Conservation (phyloP, 208 protist genomes). For the Crithidia brevicula region DNA sequence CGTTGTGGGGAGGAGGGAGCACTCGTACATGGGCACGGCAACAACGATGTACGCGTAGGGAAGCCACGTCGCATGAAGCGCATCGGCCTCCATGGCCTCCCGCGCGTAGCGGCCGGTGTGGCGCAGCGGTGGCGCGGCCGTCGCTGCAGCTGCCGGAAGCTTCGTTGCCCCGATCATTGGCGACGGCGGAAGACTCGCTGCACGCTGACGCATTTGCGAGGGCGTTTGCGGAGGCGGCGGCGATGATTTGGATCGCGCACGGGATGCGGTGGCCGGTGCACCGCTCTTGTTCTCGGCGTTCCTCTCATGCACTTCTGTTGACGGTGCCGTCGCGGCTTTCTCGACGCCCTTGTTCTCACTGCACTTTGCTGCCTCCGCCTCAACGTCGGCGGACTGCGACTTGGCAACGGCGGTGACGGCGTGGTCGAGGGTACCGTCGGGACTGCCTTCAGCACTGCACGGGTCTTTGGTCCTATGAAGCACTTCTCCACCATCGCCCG, state of each 20-base stretch:
- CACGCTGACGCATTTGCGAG: neutral
- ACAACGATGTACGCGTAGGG: slow-evolving; percentile 65
- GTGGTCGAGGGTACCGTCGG: neutral
- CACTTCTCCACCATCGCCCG: neutral
- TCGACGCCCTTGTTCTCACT: neutral
- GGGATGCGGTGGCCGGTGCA: no score
- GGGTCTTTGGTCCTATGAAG: neutral
- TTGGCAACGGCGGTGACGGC: neutral
- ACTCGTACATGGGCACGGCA: slow-evolving; percentile 69
- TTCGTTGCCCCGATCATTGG: neutral
- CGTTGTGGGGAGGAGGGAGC: slow-evolving; percentile 47
- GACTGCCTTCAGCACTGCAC: no score
- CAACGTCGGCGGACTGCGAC: neutral
- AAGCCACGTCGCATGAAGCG: slow-evolving; percentile 44
- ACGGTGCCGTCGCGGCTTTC: neutral
- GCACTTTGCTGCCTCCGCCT: neutral
- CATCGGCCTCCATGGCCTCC: slow-evolving; percentile 29
- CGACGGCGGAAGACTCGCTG: slow-evolving; percentile 1
- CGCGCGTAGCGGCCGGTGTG: slow-evolving; percentile 27
- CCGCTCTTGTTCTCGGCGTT: no score
- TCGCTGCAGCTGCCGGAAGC: neutral
- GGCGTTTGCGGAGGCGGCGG: neutral
- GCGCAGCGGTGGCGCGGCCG: neutral
- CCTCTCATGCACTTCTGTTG: no score
- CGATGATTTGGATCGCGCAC: no score